Percentiles rank a stretch among this genome's conserved stretches.
Evolutionary conservation across 2,329 filamentous ascomycete species (phyloP).

Genomic region (Monosporascus ibericus): DNA sequence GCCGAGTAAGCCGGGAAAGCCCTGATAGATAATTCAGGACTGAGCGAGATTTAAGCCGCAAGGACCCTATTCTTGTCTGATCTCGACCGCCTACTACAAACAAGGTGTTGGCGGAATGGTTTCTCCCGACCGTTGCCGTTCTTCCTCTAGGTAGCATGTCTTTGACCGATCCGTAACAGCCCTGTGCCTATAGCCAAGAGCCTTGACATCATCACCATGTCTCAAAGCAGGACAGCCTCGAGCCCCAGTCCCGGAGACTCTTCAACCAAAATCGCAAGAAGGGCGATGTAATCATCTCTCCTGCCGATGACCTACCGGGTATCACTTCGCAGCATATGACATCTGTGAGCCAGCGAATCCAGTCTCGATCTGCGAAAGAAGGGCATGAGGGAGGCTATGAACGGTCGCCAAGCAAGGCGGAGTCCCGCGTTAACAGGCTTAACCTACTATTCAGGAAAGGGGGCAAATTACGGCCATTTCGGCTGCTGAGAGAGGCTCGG

Average conservation of each 20-base stretch:
- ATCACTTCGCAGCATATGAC: not conserved
- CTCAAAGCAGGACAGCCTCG: not conserved
- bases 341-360: not conserved
- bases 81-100: too few relatives aligned
- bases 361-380: not conserved
- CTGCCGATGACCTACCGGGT: not conserved
- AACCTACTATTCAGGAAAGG: conserved; percentile 24
- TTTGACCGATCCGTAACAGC: not conserved
- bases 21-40: too few relatives aligned
- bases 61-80: too few relatives aligned
- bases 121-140: too few relatives aligned
- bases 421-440: conserved; percentile 1
- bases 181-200: not conserved
- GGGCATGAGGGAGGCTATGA: not conserved
- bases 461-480: conserved; percentile 43
- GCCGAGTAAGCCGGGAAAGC: too few relatives aligned
- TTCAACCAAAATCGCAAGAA: not conserved
- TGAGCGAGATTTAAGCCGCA: too few relatives aligned
- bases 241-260: not conserved
- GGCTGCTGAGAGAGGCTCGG: conserved; percentile 45
- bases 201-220: not conserved
- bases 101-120: too few relatives aligned
- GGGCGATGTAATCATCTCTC: not conserved
- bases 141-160: too few relatives aligned
- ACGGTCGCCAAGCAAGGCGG: not conserved